A percentile compares a stretch with the other conserved stretches of the same genome.
Conservation (phyloP, 257 asterid genomes). For the Solanum appendiculatum region DNA sequence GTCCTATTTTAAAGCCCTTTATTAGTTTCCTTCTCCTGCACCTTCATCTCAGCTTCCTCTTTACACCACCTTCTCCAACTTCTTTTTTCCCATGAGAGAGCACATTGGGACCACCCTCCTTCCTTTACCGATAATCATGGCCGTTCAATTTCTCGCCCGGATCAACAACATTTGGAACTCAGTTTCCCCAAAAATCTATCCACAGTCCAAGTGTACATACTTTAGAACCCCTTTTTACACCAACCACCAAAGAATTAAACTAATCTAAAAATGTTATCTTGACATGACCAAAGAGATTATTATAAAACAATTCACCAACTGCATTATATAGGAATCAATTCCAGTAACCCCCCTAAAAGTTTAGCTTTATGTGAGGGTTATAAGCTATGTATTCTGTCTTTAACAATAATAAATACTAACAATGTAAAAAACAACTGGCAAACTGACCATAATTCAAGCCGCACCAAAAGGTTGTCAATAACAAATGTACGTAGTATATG, state of each 20-base stretch:
- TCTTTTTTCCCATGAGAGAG: not conserved
- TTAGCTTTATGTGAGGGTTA: not conserved
- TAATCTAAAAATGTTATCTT: not conserved
- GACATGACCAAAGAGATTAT: not conserved
- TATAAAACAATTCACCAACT: not conserved
- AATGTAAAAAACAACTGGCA: not conserved
- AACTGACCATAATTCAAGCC: not conserved
- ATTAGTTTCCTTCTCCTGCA: not conserved
- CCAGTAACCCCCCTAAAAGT: not conserved
- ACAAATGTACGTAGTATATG: not conserved
- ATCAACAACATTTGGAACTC: not conserved
- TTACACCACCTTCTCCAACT: not conserved
- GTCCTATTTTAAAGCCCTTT: not conserved
- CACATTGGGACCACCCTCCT: not conserved
- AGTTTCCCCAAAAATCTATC: not conserved
- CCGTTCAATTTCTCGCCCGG: not conserved
- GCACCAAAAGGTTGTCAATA: not conserved
- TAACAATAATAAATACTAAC: not conserved
- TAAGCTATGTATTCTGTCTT: not conserved
- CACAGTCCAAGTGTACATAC: not conserved
- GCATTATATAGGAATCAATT: not conserved
- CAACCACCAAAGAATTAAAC: not conserved
- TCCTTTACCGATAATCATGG: not conserved
- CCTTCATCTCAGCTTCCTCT: constrained; percentile 3
- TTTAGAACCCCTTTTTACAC: not conserved